Evolutionary conservation across 2,329 filamentous ascomycete genomes (phyloP), one percentile per base, ranked within the genome.

Genomic region (Pseudophaeomoniella oleicola): DNA sequence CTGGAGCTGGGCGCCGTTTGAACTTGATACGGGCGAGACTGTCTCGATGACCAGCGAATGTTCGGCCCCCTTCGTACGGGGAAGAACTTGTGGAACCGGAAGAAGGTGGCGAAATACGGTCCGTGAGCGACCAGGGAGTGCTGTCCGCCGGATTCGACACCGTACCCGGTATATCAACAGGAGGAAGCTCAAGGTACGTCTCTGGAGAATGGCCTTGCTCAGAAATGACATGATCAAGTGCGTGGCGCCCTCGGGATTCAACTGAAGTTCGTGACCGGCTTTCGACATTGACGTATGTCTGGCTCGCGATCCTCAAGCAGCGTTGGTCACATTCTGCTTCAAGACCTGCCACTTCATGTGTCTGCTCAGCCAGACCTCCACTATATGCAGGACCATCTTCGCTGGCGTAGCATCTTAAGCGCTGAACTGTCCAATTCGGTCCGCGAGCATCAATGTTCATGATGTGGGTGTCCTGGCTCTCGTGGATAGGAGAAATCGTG

Each of bases 41-140:
- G 34, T 48, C 47, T 37, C 47, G 41, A 38, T 48, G 46, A 30
- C 39, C 40, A 16, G 39, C 22, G 36, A 44, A 44, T 5, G 42
- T 39, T 17, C 41, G 43, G 5, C 36, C 35, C 4, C 44, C 39
- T 14, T 43, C 33, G 31, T 42, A 46, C 13, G 16, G 30, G 13
- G 44, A 36, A 9, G 32, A 34, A 4, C 11, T 9, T 9, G 32
- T 17, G 11, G 32, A 34, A 9, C 6, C 16, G n/a, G 32, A 34
- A n/a, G 32, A 17, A 10, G 11, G 12, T 19, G 32, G 19, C 9
- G 11, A 6, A 9, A 27, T 27, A 6, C 22, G 6, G 22, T 27
- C 22, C 9, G 22, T 27, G 6, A 27, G 22, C 6, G 22, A 27
- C 22, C 22, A 27, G 6, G n/a, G 6, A n/a, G 22, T 27, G n/a